Evolutionary conservation across 441 rosid genomes (phyloP), one percentile per base, ranked within the genome.

Genomic region (Euphorbia schlechtendalii): DNA sequence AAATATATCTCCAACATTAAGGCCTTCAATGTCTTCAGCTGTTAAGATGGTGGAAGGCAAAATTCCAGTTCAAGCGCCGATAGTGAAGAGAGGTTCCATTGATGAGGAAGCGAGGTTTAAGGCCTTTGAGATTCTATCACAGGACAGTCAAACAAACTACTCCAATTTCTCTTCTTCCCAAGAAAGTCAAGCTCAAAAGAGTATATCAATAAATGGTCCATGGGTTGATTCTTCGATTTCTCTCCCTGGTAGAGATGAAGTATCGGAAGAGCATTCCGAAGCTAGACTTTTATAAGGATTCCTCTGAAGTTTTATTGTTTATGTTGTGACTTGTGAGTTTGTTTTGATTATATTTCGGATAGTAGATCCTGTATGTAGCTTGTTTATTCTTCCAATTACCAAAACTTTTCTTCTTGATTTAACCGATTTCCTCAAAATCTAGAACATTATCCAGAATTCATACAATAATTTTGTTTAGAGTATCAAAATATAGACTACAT

Each of bases 1-100:
- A 41, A 84, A 80, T 65, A 84, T 82, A 27, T 82, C 90, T 21
- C 90, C 90, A 0, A 74, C 90, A 1, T 64, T 81, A 28, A 72
- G 97, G 70, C 97, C 96, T 34, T 59, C 72, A 3, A 91, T 88
- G 94, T 80, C 94, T 0, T 80, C 85, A 61, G 97, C 81, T 36
- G 92, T 86, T 63, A 76, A 67, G 18, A 86, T 88, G 92, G 77
- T 82, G 3, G 78, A 85, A 72, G 96, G 96, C 8, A 78, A 73
- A 55, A 72, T 65, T 25, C 65, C 73, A 38, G 73, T 89, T 59
- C 82, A 86, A 71, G 83, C 87, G 17, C 87, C 97, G 0, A 56
- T 81, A 28, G 72, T 86, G 48, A 84, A 72, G 73, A 84, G 84
- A 48, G 71, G 69, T 45, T 17, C 60, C n/a, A 73, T 45, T 41